These are phyloP conservation scores for Casaregolazyma lundiana DNA, from an alignment of 1,139 yeast species.

Conservation along the genomic window DNA sequence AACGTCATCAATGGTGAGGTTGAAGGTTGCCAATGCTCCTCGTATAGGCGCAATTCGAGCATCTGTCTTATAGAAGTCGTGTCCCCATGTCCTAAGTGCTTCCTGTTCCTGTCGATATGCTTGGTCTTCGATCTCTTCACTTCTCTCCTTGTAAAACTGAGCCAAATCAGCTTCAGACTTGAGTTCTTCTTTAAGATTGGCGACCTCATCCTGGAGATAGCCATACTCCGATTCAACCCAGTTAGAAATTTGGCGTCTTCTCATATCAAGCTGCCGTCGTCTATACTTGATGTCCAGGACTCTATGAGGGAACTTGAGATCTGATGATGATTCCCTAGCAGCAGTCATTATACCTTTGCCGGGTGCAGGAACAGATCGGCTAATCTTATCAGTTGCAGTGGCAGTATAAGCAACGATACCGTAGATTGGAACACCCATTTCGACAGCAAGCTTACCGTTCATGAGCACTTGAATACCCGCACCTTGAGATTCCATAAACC, in stretches of 20 bases:
- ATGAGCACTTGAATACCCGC: conserved; percentile 96
- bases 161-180: conserved; percentile 34
- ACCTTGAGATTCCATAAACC: conserved; percentile 99
- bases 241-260: conserved; percentile 69
- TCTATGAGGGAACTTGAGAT: conserved; percentile 74
- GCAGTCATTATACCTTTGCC: conserved; percentile 99
- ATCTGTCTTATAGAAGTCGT: conserved; percentile 84
- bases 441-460: conserved; percentile 89
- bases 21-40: conserved; percentile 93
- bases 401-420: conserved; percentile 93
- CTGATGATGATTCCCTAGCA: conserved; percentile 89
- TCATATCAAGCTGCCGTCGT: conserved; percentile 78
- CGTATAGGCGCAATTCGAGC: conserved; percentile 95
- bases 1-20: conserved; percentile 88
- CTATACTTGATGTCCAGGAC: conserved; percentile 89
- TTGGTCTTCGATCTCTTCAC: conserved; percentile 83
- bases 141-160: conserved; percentile 68
- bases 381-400: conserved; percentile 97
- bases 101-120: conserved; percentile 79
- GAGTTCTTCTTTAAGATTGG: conserved; percentile 44
- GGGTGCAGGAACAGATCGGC: conserved; percentile 99
- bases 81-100: conserved; percentile 94
- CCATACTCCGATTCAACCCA: conserved; percentile 85
- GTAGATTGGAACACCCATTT: conserved; percentile 99
- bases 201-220: conserved; percentile 66